Percentiles rank a stretch among this genome's conserved stretches.
Evolutionary conservation across 2,329 filamentous ascomycete genomes (phyloP).

Genomic region (Botrytis cinerea): DNA sequence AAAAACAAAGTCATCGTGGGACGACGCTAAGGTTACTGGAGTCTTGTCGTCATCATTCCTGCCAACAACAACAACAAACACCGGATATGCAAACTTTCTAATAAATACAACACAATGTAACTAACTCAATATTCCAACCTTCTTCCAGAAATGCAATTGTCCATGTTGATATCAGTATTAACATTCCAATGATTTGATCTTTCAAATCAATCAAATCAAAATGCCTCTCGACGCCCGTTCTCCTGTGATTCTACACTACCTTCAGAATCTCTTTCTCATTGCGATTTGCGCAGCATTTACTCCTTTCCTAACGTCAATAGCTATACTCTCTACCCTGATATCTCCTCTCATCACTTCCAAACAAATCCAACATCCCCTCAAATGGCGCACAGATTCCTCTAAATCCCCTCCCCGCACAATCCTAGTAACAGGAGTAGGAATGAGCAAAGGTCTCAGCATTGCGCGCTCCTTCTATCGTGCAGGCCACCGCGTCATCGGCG

Average conservation of each 20-base stretch:
- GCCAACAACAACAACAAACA: background rate
- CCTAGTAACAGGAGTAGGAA: slow-evolving; percentile 72
- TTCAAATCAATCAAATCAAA: background rate
- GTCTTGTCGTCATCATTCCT: slow-evolving; percentile 13
- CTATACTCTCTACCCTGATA: slow-evolving; percentile 27
- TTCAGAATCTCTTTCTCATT: slow-evolving; percentile 52
- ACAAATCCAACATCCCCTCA: slow-evolving; percentile 28
- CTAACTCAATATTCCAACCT: background rate
- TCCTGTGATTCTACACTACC: slow-evolving; percentile 43
- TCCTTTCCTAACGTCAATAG: slow-evolving; percentile 34
- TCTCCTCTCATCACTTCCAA: slow-evolving; percentile 28
- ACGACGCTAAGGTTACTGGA: background rate
- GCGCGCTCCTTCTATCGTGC: slow-evolving; percentile 64
- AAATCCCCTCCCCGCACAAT: slow-evolving; percentile 48
- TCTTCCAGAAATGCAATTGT: background rate
- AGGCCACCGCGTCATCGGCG: slow-evolving; percentile 71
- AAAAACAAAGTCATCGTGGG: background rate
- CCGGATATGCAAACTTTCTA: background rate
- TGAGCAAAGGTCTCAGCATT: slow-evolving; percentile 68
- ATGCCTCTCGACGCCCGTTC: slow-evolving; percentile 27
- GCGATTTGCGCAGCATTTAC: slow-evolving; percentile 29
- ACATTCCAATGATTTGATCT: background rate
- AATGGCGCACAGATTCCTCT: slow-evolving; percentile 29
- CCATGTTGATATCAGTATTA: background rate
- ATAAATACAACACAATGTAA: background rate